These are phyloP conservation scores for Solanum pinnatisectum DNA, from an alignment of 257 asterid species.

Conservation along the genomic window DNA sequence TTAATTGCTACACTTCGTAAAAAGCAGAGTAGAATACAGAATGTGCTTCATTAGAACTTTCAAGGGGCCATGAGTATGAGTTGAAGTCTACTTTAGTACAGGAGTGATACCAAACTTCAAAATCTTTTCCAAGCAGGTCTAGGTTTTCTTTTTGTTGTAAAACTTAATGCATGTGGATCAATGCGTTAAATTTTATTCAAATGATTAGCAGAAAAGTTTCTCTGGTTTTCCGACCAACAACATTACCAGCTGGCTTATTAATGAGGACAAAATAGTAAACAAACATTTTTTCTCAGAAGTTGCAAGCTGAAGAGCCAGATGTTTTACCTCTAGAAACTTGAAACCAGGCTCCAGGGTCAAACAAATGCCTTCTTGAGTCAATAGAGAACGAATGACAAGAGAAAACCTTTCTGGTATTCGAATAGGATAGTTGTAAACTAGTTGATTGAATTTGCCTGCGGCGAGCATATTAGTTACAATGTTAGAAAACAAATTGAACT, in stretches of 20 bases:
- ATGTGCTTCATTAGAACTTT: neutral
- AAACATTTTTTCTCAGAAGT: neutral
- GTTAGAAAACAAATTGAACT: neutral
- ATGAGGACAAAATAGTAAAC: neutral
- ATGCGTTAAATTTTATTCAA: neutral
- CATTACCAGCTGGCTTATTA: neutral
- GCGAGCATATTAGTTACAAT: neutral
- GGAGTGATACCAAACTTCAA: neutral
- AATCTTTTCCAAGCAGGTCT: neutral
- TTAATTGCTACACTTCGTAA: neutral
- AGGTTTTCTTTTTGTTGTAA: neutral
- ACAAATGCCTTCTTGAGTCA: conserved; percentile 99
- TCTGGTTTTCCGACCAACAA: neutral
- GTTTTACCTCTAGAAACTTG: conserved; percentile 91
- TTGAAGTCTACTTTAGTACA: neutral
- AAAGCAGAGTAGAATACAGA: no score
- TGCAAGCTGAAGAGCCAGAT: neutral
- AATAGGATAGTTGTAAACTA: conserved; percentile 90
- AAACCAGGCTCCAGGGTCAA: conserved; percentile 79
- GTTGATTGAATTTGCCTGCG: conserved; percentile 91
- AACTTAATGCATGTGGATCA: neutral
- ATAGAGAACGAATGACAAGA: conserved; percentile 86
- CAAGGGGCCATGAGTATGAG: neutral
- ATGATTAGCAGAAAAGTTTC: neutral
- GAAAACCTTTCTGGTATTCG: conserved; percentile 98